Percentiles rank a stretch among this genome's conserved stretches.
Evolutionary conservation across 2,329 filamentous ascomycete species (phyloP).

Genomic region (Lasiodiplodia gonubiensis): DNA sequence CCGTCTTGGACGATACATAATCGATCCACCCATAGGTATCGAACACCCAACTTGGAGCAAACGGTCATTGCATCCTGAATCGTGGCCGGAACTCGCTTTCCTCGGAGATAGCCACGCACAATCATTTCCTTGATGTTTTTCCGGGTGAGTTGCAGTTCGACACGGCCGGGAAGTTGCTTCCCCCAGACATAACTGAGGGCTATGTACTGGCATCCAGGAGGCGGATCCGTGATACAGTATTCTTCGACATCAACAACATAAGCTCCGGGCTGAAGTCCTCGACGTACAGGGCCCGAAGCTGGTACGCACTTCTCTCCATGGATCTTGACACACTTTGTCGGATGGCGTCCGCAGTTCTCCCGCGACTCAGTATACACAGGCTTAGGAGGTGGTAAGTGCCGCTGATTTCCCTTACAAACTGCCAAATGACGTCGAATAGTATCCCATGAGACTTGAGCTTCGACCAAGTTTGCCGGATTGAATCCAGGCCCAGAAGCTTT

Average conservation of each 20-base stretch:
- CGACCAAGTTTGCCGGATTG: not conserved
- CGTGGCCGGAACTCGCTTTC: not conserved
- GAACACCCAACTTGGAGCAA: not conserved
- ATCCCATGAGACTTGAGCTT: not conserved
- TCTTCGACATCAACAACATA: not conserved
- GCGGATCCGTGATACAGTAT: not conserved
- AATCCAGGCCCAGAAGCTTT: not conserved
- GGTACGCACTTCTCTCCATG: not conserved
- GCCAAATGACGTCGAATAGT: not conserved
- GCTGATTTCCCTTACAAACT: too few species aligned
- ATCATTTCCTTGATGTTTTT: not conserved
- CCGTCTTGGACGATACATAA: not conserved
- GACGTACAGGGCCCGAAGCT: not conserved
- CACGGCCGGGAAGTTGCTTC: not conserved
- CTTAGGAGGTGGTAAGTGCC: too few species aligned
- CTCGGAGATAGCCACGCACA: not conserved
- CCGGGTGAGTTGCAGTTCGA: not conserved
- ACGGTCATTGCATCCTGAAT: not conserved
- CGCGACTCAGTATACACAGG: too few species aligned
- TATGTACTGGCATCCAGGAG: not conserved
- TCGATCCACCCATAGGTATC: not conserved
- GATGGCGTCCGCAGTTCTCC: too few species aligned
- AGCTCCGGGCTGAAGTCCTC: not conserved
- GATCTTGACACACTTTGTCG: too few species aligned
- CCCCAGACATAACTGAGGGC: not conserved